Base-by-base conservation (phyloP, 352 stramenopile genomes). In the Phytopythium cucurbitacearum region DNA sequence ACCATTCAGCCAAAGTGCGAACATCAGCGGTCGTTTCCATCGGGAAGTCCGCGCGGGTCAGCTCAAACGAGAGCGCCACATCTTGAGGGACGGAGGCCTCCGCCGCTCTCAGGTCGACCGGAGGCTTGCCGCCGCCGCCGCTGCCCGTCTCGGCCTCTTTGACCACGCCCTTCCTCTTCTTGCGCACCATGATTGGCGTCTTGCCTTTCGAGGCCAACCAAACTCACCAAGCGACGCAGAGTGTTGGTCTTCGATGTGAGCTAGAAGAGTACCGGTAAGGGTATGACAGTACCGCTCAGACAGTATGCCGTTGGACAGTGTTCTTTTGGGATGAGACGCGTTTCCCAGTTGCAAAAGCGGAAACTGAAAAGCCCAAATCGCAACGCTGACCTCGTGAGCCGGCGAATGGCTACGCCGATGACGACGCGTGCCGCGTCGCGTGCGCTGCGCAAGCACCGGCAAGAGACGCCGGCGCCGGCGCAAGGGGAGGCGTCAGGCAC, bases 81-180 rank as follows among this genome's bases (percentile, higher is more conserved):
- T 89, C 69, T 34, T 58, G 38, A 3, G 80, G 69, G 1, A 69
- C 59, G 0, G 66, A 41, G 0, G 52, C 4, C 3, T 82, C 39
- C 5, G 83, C 51, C 2, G 32, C 12, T 8, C 41, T 47, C 38
- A 92, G 51, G 9, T 80, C 52, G 1, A 81, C 64, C 8, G 38
- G 43, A 1, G 77, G 79, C 39, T 58, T 57, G 15, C 56, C 45
- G 11, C 47, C 53, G 16, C 47, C 48, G 16, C 28, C 58, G 51
- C 59, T 56, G 32, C 56, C 59, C 0, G 57, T 54, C 40, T 70
- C 55, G 56, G 69, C 64, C 55, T 80, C 78, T 61, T 89, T 89
- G 36, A 86, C 63, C 36, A 88, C 59, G 15, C 71, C 78, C 56
- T 89, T 89, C 51, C 72, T 76, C 67, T 93, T 93, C 67, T 85